Percentiles rank a stretch among this genome's conserved stretches.
phyloP scores from a whole-genome alignment of 2,329 filamentous ascomycete genomes.

The Colletotrichum sidae region DNA sequence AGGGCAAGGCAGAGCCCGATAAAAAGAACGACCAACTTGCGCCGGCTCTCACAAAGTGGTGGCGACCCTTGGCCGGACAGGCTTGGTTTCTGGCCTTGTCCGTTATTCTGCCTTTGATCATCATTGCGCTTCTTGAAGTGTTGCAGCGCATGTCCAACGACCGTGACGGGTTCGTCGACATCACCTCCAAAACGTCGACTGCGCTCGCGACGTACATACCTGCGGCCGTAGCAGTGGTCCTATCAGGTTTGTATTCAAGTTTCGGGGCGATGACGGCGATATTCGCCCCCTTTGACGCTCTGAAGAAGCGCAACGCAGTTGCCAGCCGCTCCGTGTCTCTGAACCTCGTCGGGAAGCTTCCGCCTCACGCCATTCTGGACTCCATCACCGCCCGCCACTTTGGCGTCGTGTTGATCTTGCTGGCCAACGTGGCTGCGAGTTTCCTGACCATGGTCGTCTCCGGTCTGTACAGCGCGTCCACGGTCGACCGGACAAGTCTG shows the following conservation, averaged over 20 bases:
- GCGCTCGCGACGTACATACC: conserved; percentile 46
- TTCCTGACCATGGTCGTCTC: conserved; percentile 42
- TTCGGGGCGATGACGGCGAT: conserved; percentile 40
- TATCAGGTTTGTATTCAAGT: conserved; percentile 41
- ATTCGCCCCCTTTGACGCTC: conserved; percentile 40
- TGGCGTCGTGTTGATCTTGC: conserved; percentile 40
- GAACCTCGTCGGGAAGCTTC: conserved; percentile 39
- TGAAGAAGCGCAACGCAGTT: conserved; percentile 39
- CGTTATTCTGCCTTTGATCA: conserved; percentile 40
- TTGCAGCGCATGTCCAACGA: conserved; percentile 42
- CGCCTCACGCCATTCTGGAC: conserved; percentile 39
- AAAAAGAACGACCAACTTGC: neutral
- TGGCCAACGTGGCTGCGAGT: conserved; percentile 39
- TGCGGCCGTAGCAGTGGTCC: conserved; percentile 24
- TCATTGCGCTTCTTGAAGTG: conserved; percentile 40
- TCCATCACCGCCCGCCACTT: conserved; percentile 40
- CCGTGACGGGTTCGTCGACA: conserved; percentile 41
- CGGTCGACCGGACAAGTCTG: conserved; percentile 39
- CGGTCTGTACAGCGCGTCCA: conserved; percentile 44
- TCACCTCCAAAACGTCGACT: conserved; percentile 36
- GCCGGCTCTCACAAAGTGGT: conserved; percentile 33
- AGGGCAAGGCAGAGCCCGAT: neutral
- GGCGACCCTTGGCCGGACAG: conserved; percentile 40
- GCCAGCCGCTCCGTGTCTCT: conserved; percentile 38
- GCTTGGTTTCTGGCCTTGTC: conserved; percentile 42